Conservation (phyloP, 73 alveolate species). For the Blepharisma stoltei region DNA sequence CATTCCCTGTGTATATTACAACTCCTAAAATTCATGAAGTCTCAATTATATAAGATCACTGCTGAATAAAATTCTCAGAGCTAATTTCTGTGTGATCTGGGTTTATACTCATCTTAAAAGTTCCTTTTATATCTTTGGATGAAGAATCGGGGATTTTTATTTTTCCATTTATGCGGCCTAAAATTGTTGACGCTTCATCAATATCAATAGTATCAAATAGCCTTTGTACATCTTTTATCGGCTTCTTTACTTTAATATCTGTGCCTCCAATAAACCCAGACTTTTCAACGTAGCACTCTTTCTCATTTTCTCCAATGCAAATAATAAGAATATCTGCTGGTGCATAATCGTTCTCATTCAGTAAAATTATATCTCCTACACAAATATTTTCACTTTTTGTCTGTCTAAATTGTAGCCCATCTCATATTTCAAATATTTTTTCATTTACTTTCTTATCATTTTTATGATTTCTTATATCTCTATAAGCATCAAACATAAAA, state of each 20-base stretch:
- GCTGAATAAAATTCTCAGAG: neutral
- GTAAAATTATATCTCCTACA: conserved; percentile 26
- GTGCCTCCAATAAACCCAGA: conserved; percentile 18
- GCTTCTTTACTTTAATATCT: neutral
- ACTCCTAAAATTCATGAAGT: conserved; percentile 20
- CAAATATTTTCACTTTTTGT: neutral
- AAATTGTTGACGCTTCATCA: neutral
- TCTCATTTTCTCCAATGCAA: neutral
- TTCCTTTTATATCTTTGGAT: neutral
- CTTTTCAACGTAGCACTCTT: conserved; percentile 20
- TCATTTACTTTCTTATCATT: no score
- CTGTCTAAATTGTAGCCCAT: neutral
- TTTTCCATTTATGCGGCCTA: neutral
- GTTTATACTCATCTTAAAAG: neutral
- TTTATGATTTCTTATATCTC: no score
- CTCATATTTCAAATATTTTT: neutral
- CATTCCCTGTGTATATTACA: conserved; percentile 20
- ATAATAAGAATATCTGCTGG: conserved; percentile 22
- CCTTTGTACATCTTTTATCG: neutral
- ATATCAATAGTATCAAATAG: neutral
- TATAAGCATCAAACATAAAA: no score
- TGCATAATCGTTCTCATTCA: conserved; percentile 2
- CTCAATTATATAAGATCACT: neutral
- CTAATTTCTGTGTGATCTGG: neutral
- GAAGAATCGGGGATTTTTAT: neutral